These are phyloP conservation scores for Physaria fendleri DNA, from an alignment of 345 rosid genomes.

Conservation along the genomic window DNA sequence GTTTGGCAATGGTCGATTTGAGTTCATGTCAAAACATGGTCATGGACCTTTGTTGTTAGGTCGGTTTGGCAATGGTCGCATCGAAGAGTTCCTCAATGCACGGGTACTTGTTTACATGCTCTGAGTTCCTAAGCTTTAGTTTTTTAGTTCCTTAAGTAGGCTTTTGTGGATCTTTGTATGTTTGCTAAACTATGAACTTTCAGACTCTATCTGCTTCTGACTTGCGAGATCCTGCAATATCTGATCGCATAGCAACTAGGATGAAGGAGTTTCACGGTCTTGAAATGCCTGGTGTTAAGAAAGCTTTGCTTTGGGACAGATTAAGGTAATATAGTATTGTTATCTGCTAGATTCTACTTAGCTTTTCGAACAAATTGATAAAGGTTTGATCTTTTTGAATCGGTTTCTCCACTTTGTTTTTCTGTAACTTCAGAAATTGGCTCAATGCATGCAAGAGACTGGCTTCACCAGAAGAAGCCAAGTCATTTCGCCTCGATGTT, in stretches of 20 bases:
- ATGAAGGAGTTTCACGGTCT: conserved; percentile 84
- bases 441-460: conserved; percentile 49
- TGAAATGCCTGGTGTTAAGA: conserved; percentile 60
- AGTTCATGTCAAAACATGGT: conserved; percentile 79
- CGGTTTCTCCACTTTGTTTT: background rate
- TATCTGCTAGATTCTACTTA: conserved; percentile 1
- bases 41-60: conserved; percentile 86
- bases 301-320: conserved; percentile 66
- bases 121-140: background rate
- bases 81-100: conserved; percentile 87
- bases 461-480: conserved; percentile 58
- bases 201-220: conserved; percentile 85
- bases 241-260: conserved; percentile 68
- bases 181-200: background rate
- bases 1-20: conserved; percentile 78
- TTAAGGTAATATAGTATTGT: conserved; percentile 47
- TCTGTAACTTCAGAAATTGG: conserved; percentile 54
- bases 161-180: background rate
- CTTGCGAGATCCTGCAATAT: conserved; percentile 64
- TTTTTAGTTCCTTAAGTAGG: background rate
- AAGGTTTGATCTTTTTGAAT: background rate
- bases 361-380: background rate
- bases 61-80: conserved; percentile 67
- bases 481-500: conserved; percentile 50
- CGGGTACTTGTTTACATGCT: conserved; percentile 40